Evolutionary conservation across 192 early-diverging fungal genomes (phyloP).

Genomic region (Nowakowskiella sp.): DNA sequence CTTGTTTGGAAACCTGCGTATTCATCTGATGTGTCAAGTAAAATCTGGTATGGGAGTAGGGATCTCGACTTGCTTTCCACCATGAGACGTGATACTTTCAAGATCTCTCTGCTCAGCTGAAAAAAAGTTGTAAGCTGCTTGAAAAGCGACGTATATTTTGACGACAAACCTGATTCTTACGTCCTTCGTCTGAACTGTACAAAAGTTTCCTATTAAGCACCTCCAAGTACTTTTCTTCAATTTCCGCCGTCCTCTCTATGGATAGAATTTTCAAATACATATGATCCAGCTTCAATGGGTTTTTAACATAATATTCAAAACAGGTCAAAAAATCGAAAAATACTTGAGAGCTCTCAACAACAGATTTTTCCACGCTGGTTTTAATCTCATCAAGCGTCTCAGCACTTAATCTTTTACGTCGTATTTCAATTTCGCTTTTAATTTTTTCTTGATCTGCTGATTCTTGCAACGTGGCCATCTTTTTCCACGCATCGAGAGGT

Average conservation of each 20-base stretch:
- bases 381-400: conserved; percentile 16
- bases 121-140: background rate
- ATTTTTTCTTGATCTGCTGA: conserved; percentile 37
- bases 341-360: background rate
- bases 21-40: background rate
- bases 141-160: background rate
- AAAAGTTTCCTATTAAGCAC: no score
- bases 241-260: no score
- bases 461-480: conserved; percentile 34
- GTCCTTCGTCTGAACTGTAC: no score
- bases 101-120: background rate
- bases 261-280: no score
- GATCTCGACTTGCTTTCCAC: background rate
- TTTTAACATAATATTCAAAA: background rate
- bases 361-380: background rate
- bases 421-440: conserved; percentile 51
- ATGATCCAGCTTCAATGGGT: no score
- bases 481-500: conserved; percentile 21
- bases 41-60: background rate
- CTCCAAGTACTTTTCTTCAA: no score
- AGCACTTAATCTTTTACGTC: conserved; percentile 61
- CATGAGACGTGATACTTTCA: background rate
- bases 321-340: background rate
- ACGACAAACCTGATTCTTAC: background rate
- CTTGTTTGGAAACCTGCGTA: background rate